phyloP scores from a whole-genome alignment of 2,329 filamentous ascomycete genomes.

The Ophiostoma montium region DNA sequence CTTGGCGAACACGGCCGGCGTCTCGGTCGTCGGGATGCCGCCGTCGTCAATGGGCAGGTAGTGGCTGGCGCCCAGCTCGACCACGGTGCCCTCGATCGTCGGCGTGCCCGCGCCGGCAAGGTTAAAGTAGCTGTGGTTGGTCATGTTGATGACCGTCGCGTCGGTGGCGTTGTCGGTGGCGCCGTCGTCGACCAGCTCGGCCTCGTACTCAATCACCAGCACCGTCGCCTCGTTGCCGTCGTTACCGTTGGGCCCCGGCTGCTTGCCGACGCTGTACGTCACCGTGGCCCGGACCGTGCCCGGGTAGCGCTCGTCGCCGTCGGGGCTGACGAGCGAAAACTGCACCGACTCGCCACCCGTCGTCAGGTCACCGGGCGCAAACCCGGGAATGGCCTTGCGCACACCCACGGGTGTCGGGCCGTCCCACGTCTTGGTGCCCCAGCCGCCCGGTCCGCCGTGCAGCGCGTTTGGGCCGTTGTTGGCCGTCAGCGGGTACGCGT shows the following conservation, averaged over 20 bases:
- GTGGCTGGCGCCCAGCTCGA: conserved; percentile 49
- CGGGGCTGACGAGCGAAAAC: conserved; percentile 53
- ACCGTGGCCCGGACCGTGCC: conserved; percentile 68
- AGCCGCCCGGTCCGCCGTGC: conserved; percentile 60
- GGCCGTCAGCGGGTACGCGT: conserved; percentile 52
- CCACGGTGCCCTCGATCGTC: conserved; percentile 41
- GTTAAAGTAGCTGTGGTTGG: conserved; percentile 75
- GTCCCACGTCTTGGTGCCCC: conserved; percentile 67
- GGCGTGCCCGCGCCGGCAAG: conserved; percentile 28
- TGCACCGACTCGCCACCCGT: conserved; percentile 51
- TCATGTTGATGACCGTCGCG: conserved; percentile 88
- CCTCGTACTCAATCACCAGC: conserved; percentile 80
- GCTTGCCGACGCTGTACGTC: conserved; percentile 63
- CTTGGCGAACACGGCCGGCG: conserved; percentile 45
- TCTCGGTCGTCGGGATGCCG: conserved; percentile 57
- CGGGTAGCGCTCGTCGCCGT: conserved; percentile 84
- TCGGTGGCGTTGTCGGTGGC: too few relatives aligned
- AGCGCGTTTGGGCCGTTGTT: conserved; percentile 70
- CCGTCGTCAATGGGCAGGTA: conserved; percentile 62
- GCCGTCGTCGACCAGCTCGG: conserved; percentile 61
- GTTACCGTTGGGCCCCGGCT: conserved; percentile 39
- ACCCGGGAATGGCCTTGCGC: conserved; percentile 30
- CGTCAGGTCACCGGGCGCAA: conserved; percentile 31
- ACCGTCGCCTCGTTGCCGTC: conserved; percentile 43
- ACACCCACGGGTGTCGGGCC: conserved; percentile 51